Percentiles rank a stretch among this genome's conserved stretches.
Evolutionary conservation across 352 stramenopile species (phyloP).

Genomic region (Pythium coloratum): DNA sequence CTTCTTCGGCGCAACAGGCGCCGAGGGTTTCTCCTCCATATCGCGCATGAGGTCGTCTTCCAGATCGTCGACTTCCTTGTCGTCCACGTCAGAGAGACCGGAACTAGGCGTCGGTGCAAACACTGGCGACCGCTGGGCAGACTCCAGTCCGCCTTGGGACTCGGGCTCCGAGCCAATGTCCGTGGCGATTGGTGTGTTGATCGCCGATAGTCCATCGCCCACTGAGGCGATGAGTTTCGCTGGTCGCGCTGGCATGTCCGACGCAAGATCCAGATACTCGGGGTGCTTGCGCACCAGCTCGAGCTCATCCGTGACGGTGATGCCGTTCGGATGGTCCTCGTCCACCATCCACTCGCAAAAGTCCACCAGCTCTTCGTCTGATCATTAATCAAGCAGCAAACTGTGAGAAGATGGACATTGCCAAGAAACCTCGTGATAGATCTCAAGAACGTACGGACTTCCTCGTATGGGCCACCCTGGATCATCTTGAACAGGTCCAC

Average conservation of each 20-base stretch:
- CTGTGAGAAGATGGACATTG: too few relatives aligned
- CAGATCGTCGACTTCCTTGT: constrained; percentile 78
- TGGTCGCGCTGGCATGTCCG: constrained; percentile 47
- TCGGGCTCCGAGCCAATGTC: constrained; percentile 68
- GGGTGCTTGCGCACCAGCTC: constrained; percentile 80
- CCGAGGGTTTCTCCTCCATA: constrained; percentile 61
- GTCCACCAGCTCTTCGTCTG: constrained; percentile 83
- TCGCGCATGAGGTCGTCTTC: constrained; percentile 75
- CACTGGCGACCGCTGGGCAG: constrained; percentile 62
- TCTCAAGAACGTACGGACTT: constrained; percentile 51
- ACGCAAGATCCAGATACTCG: constrained; percentile 70
- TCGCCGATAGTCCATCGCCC: constrained; percentile 44
- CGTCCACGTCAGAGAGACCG: constrained; percentile 42
- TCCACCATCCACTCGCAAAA: constrained; percentile 88
- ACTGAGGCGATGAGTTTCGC: constrained; percentile 23
- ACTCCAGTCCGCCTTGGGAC: constrained; percentile 57
- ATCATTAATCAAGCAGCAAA: background rate
- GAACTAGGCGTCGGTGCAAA: constrained; percentile 61
- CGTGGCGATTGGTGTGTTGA: constrained; percentile 71
- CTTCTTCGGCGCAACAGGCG: constrained; percentile 16
- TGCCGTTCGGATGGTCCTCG: constrained; percentile 64
- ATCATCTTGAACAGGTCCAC: constrained; percentile 86
- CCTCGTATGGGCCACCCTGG: constrained; percentile 63
- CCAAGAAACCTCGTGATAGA: too few relatives aligned
- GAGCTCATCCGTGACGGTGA: constrained; percentile 80